These are phyloP conservation scores for Leccinum variicolor DNA, from an alignment of 768 basidiomycete genomes.

Conservation along the genomic window DNA sequence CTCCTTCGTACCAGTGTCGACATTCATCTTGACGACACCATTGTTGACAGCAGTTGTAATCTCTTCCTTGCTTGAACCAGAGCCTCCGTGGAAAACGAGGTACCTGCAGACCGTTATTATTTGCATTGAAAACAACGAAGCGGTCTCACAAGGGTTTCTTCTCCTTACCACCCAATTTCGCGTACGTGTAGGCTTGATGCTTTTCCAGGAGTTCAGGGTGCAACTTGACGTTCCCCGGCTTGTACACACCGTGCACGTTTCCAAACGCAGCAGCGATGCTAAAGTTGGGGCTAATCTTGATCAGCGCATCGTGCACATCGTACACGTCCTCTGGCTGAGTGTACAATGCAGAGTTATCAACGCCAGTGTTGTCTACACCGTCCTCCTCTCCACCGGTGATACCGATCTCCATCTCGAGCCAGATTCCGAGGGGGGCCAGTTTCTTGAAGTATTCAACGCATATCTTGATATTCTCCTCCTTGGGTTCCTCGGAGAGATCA, in stretches of 20 bases:
- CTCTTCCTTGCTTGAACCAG: constrained; percentile 95
- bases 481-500: constrained; percentile 90
- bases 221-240: constrained; percentile 95
- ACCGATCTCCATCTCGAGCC: constrained; percentile 99
- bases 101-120: constrained; percentile 46
- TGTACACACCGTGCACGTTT: constrained; percentile 99
- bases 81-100: constrained; percentile 99
- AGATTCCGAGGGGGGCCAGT: constrained; percentile 87
- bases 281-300: constrained; percentile 86
- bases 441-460: constrained; percentile 95
- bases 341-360: constrained; percentile 92
- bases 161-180: constrained; percentile 60
- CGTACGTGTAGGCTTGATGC: constrained; percentile 77
- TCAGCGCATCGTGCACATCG: constrained; percentile 85
- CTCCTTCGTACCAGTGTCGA: constrained; percentile 67
- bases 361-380: constrained; percentile 95
- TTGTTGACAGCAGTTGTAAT: constrained; percentile 87
- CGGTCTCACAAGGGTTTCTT: constrained; percentile 76
- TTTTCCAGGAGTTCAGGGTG: constrained; percentile 88
- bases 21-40: constrained; percentile 99
- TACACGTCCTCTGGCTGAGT: constrained; percentile 97
- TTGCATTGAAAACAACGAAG: not conserved
- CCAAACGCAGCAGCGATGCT: constrained; percentile 98
- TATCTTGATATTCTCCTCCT: constrained; percentile 90
- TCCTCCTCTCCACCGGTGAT: constrained; percentile 99